Conservation (phyloP, 2,329 filamentous ascomycete species). For the Nannizzia gypsea region DNA sequence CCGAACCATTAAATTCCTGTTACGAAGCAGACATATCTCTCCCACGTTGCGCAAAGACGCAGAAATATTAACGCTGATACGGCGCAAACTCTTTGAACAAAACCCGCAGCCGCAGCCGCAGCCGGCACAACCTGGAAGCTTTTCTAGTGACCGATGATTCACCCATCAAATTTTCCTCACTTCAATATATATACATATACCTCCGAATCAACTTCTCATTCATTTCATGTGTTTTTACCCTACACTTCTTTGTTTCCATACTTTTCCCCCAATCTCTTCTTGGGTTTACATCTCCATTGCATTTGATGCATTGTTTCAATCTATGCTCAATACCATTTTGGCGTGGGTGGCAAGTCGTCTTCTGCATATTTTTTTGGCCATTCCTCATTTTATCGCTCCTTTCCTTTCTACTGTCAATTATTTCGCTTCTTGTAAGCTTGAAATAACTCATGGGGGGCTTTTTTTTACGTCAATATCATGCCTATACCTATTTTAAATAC, state of each 20-base stretch:
- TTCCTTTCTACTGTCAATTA: not conserved
- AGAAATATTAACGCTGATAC: constrained; percentile 53
- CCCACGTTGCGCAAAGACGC: constrained; percentile 64
- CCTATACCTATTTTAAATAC: not conserved
- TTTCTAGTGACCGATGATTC: constrained; percentile 6
- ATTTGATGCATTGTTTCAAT: constrained; percentile 4
- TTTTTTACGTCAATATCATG: not conserved
- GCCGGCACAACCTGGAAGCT: constrained; percentile 4
- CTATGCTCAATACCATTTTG: constrained; percentile 5
- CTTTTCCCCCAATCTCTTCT: not conserved
- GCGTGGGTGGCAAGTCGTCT: constrained; percentile 1
- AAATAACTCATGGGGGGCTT: not conserved
- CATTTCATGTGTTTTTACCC: not conserved
- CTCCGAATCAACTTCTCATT: not conserved
- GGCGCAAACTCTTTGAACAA: constrained; percentile 29
- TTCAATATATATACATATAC: not conserved
- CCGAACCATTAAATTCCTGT: constrained; percentile 66
- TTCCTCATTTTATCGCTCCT: not conserved
- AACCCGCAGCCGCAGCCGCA: not conserved
- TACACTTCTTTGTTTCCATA: not conserved
- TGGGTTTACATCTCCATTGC: not conserved
- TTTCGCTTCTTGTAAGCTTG: not conserved
- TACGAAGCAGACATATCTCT: constrained; percentile 56
- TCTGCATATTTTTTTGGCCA: not conserved
- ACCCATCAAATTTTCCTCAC: not conserved